These are phyloP conservation scores for Lippia alba DNA, from an alignment of 305 asterid genomes.

Conservation along the genomic window DNA sequence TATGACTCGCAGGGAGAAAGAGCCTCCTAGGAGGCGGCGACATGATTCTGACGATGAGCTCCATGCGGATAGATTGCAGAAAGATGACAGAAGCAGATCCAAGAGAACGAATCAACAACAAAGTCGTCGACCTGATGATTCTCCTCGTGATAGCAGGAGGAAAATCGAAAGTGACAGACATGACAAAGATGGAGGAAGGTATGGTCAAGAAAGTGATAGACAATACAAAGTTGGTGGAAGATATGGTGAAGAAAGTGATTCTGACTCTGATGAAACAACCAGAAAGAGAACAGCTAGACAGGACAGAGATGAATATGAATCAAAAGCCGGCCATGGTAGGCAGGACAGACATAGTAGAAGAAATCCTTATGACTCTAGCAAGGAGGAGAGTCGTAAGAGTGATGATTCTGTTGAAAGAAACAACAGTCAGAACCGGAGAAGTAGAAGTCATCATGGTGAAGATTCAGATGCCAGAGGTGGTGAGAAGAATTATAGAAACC, in stretches of 20 bases:
- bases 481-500: conserved; percentile 41
- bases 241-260: conserved; percentile 40
- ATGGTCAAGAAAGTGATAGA: conserved; percentile 39
- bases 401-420: too few relatives aligned
- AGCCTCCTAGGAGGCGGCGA: conserved; percentile 38
- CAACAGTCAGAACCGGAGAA: conserved; percentile 21
- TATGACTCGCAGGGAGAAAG: conserved; percentile 42
- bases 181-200: conserved; percentile 32
- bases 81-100: conserved; percentile 39
- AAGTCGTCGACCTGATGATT: conserved; percentile 30
- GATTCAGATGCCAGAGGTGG: conserved; percentile 45
- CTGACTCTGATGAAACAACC: conserved; percentile 46
- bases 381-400: conserved; percentile 5
- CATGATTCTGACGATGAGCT: conserved; percentile 51
- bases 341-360: conserved; percentile 29
- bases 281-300: conserved; percentile 35
- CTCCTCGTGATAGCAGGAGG: conserved; percentile 24
- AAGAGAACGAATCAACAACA: conserved; percentile 27
- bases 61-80: conserved; percentile 33
- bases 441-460: conserved; percentile 35
- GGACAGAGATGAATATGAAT: conserved; percentile 31
- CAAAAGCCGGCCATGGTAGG: conserved; percentile 37
- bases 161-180: conserved; percentile 29
- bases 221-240: conserved; percentile 30
- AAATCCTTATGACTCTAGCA: conserved; percentile 31